Base-by-base conservation (phyloP, 2,329 filamentous ascomycete species). In the Atkinsonella texensis region DNA sequence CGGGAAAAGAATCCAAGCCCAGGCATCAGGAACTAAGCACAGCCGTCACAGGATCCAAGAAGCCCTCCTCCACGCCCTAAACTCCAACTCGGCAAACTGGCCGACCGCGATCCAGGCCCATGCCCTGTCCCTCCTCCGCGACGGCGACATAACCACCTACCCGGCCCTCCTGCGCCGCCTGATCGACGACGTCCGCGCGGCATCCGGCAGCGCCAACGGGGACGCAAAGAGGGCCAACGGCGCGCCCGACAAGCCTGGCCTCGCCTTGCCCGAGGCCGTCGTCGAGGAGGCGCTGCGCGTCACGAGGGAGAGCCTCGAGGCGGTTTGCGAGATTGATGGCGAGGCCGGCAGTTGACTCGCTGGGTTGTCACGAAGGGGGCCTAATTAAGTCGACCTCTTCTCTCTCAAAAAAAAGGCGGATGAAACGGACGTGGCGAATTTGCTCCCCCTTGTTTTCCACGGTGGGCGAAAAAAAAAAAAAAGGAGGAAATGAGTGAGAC, bases 11-110 rank as follows among this genome's bases (percentile, higher is more conserved):
- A n/a, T 23, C n/a, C 32, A 44, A 18, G 9, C 48, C 52, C 32
- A 12, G 32, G 10, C 32, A 13, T 11, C 18, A 28, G 38, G 23
- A 9, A 44, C 52, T 20, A 47, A 49, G 41, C 41, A 23, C 45
- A 50, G 41, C 51, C 11, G 13, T 13, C 40, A 11, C 33, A 83
- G 20, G 20, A 23, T 23, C 20, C 20, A 23, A 4, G 20, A 23
- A 23, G 20, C 74, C 43, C 75, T 84, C 61, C 75, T 83, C 42
- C 80, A 84, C 67, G 65, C 76, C 54, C 76, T 84, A 49, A 71
- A 84, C 64, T 69, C 80, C 47, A 71, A 82, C 66, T 64, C 70
- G 4, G 68, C 74, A 56, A 81, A 84, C 70, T 84, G 81, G 80
- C 80, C 80, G 2, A 80, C 80, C 11, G 60, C 69, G 47, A 69